Conservation (phyloP, 2,329 filamentous ascomycete species). For the Penicillium carneum region DNA sequence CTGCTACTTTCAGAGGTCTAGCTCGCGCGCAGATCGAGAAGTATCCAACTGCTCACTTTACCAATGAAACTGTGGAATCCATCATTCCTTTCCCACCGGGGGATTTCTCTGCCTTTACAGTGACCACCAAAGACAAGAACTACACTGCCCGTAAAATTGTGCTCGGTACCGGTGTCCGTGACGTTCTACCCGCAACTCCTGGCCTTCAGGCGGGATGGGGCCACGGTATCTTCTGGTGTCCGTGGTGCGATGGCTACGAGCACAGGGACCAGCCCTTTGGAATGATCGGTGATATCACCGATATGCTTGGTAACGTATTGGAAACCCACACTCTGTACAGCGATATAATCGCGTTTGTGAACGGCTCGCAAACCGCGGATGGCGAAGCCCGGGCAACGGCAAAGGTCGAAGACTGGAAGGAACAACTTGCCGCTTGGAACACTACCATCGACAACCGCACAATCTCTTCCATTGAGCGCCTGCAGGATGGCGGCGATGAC, state of each 20-base stretch:
- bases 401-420: slow-evolving; percentile 57
- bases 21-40: slow-evolving; percentile 62
- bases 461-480: slow-evolving; percentile 58
- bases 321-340: slow-evolving; percentile 64
- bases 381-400: slow-evolving; percentile 50
- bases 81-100: slow-evolving; percentile 29
- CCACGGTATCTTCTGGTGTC: slow-evolving; percentile 68
- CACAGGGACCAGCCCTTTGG: slow-evolving; percentile 66
- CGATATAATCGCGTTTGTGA: slow-evolving; percentile 65
- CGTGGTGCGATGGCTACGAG: slow-evolving; percentile 70
- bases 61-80: slow-evolving; percentile 57
- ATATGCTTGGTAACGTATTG: slow-evolving; percentile 56
- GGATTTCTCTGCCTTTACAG: slow-evolving; percentile 58
- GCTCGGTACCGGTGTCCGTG: slow-evolving; percentile 64
- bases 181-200: slow-evolving; percentile 63
- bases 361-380: slow-evolving; percentile 63
- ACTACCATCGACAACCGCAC: slow-evolving; percentile 65
- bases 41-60: slow-evolving; percentile 60
- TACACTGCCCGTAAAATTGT: slow-evolving; percentile 63
- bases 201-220: slow-evolving; percentile 65
- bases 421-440: slow-evolving; percentile 60
- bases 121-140: slow-evolving; percentile 46
- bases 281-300: slow-evolving; percentile 57
- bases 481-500: slow-evolving; percentile 45
- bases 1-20: slow-evolving; percentile 61